Evolutionary conservation across 768 basidiomycete species (phyloP).

Genomic region (Auricularia sp.): DNA sequence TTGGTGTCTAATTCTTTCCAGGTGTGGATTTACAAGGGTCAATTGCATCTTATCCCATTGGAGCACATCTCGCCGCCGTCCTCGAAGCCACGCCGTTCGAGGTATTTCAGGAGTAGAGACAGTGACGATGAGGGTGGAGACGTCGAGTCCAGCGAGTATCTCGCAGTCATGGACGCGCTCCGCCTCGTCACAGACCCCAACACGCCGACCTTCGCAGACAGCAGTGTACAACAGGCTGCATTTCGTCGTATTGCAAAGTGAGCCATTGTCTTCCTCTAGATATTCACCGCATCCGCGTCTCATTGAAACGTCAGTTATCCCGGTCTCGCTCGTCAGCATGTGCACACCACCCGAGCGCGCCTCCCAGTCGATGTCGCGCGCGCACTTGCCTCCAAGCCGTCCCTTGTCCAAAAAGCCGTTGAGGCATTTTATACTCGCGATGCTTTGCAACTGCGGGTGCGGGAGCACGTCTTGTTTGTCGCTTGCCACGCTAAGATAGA

Average conservation of each 20-base stretch:
- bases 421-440: conserved; percentile 96
- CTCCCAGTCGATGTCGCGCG: conserved; percentile 73
- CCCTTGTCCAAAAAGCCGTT: conserved; percentile 74
- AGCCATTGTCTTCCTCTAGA: conserved; percentile 8
- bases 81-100: conserved; percentile 40
- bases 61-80: conserved; percentile 57
- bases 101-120: conserved; percentile 24
- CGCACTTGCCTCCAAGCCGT: conserved; percentile 51
- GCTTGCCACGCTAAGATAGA: not conserved
- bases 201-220: conserved; percentile 49
- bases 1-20: conserved; percentile 22
- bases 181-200: conserved; percentile 45
- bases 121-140: conserved; percentile 44
- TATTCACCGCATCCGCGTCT: conserved; percentile 2
- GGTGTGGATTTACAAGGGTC: conserved; percentile 85
- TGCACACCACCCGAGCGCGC: conserved; percentile 70
- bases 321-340: conserved; percentile 46
- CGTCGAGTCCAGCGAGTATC: conserved; percentile 38
- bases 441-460: conserved; percentile 76
- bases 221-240: conserved; percentile 50
- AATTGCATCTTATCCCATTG: conserved; percentile 81
- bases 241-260: conserved; percentile 66
- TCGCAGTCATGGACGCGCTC: conserved; percentile 55
- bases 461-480: conserved; percentile 15
- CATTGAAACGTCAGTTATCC: conserved; percentile 50